These are phyloP conservation scores for Zizania palustris DNA, from an alignment of 202 grass and related monocot species.

Conservation along the genomic window DNA sequence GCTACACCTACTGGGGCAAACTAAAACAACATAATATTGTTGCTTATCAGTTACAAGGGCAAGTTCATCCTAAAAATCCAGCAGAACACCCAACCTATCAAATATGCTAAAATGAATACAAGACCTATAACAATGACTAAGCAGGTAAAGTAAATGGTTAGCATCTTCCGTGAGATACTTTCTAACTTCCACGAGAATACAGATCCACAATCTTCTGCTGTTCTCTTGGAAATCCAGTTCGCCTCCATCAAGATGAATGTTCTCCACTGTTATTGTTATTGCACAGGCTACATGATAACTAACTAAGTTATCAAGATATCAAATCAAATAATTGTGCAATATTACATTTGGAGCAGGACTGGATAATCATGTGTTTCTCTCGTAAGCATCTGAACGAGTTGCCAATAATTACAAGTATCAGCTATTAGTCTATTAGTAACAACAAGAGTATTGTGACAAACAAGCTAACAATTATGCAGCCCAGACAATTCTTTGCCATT, in stretches of 20 bases:
- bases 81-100: neutral
- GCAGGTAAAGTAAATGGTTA: neutral
- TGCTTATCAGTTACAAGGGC: conserved; percentile 4
- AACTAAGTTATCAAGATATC: neutral
- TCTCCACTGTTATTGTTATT: conserved; percentile 19
- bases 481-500: neutral
- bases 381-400: too few species aligned
- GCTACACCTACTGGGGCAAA: conserved; percentile 11
- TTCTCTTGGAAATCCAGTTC: neutral
- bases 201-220: neutral
- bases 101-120: conserved; percentile 1
- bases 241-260: conserved; percentile 6
- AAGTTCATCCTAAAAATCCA: conserved; percentile 21
- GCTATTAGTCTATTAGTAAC: neutral
- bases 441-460: conserved; percentile 13
- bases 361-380: conserved; percentile 10
- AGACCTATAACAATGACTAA: neutral
- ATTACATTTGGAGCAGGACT: conserved; percentile 7
- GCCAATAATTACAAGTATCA: too few species aligned
- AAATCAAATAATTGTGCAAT: neutral
- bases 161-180: neutral
- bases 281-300: neutral
- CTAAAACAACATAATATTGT: neutral
- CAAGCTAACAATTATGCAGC: conserved; percentile 6
- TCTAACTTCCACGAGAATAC: neutral